Base-by-base conservation (phyloP, 2,329 filamentous ascomycete species). In the Exophiala mesophila region DNA sequence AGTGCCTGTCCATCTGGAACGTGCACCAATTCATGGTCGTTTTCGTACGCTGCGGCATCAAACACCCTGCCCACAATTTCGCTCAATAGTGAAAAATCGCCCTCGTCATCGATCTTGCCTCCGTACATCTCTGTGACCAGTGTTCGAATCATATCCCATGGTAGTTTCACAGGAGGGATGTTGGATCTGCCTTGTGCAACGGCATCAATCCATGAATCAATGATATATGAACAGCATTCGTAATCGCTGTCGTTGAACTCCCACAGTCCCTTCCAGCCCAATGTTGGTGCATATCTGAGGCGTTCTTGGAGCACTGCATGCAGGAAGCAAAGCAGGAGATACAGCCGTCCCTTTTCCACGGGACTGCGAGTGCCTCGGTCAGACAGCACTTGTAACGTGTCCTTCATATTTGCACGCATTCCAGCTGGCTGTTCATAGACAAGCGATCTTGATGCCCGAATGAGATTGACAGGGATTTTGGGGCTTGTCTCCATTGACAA, bases 191-290 rank as follows among this genome's bases (percentile, higher is more conserved):
- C 88, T 55, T 84, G 80, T 2, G 90, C 85, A 21, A 87, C 80
- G 3, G 73, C 74, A 56, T 96, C 88, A 50, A 96, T 76, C 92
- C 92, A 98, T 21, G 84, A 86, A 61, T 98, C 92, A 55, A 97
- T 88, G 53, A 98, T 94, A 64, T 87, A 92, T 41, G 88, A 87
- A 33, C 86, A 95, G 68, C 92, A 98, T 75, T 98, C 90, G 66
- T 97, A 97, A 85, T 98, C 92, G 56, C 89, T 94, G 66, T 98
- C 94, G 62, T 98, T 98, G 66, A 98, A 98, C 67, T 98, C 94
- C 92, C 94, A 98, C 75, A 96, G 95, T 40, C 88, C 88, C 71
- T 94, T 96, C 92, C 92, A 98, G 47, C 92, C 92, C 41, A 98
- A 72, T 44, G 77, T 90, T 1, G 92, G 94, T 17, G 90, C 89